Percentiles rank a stretch among this genome's conserved stretches.
Evolutionary conservation across 768 basidiomycete genomes (phyloP).

Genomic region (Pholiota conissans): DNA sequence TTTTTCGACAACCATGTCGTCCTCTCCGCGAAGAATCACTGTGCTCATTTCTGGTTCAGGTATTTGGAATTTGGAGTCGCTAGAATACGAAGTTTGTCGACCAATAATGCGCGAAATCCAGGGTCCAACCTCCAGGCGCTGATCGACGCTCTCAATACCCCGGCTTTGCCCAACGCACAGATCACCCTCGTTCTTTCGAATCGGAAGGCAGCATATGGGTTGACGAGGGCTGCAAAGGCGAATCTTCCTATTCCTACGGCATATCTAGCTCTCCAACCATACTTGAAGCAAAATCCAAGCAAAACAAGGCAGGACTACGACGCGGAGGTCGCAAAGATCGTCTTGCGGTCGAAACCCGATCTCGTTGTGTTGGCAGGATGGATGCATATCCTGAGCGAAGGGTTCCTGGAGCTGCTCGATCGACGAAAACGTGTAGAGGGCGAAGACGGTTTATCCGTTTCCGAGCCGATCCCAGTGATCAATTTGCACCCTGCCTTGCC

Average conservation of each 20-base stretch:
- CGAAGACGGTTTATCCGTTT: conserved; percentile 29
- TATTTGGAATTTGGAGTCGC: conserved; percentile 29
- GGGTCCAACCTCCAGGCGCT: conserved; percentile 97
- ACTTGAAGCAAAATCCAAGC: conserved; percentile 68
- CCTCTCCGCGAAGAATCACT: conserved; percentile 31
- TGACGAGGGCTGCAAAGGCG: conserved; percentile 73
- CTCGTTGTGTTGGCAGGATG: conserved; percentile 95
- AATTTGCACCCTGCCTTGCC: conserved; percentile 97
- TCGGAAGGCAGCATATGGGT: conserved; percentile 86
- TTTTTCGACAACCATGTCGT: conserved; percentile 13
- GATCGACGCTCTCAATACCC: conserved; percentile 81
- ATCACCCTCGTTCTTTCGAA: conserved; percentile 90
- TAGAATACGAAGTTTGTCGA: neutral
- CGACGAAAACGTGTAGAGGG: conserved; percentile 36
- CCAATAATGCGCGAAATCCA: conserved; percentile 30
- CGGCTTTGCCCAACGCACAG: conserved; percentile 65
- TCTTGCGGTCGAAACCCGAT: conserved; percentile 68
- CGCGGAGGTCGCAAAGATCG: conserved; percentile 69
- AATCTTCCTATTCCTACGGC: conserved; percentile 79
- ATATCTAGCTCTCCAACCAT: conserved; percentile 84
- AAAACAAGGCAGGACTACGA: conserved; percentile 87
- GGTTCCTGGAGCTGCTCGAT: conserved; percentile 70
- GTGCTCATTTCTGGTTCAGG: conserved; percentile 59
- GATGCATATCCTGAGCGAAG: conserved; percentile 94
- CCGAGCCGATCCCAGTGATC: conserved; percentile 71